These are phyloP conservation scores for Leccinum ochraceum DNA, from an alignment of 768 basidiomycete genomes.

Conservation along the genomic window DNA sequence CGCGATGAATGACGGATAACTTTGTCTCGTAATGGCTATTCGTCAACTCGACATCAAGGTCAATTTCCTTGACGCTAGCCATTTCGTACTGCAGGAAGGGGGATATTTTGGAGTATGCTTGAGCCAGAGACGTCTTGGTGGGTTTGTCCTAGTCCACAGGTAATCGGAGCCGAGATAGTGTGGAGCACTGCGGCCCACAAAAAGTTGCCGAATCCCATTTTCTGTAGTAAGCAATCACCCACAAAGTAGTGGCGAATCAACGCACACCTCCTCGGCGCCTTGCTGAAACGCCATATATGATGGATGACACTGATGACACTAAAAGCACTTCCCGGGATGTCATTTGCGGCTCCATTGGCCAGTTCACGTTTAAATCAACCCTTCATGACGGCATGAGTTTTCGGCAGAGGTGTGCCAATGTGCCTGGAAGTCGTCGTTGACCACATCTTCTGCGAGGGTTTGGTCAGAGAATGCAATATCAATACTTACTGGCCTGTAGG, in stretches of 20 bases:
- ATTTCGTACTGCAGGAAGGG: conserved; percentile 6
- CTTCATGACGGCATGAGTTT: too few relatives aligned
- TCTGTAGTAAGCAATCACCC: background rate
- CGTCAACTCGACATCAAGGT: conserved; percentile 1
- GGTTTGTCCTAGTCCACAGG: conserved; percentile 1
- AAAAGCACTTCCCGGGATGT: too few relatives aligned
- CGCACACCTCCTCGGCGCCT: background rate
- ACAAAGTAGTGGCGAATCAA: too few relatives aligned
- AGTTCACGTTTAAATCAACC: too few relatives aligned
- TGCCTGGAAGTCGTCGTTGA: too few relatives aligned
- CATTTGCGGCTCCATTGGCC: too few relatives aligned
- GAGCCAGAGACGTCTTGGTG: background rate
- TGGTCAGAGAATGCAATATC: background rate
- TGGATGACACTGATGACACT: too few relatives aligned
- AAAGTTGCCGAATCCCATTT: background rate
- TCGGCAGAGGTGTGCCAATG: too few relatives aligned
- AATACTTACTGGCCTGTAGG: too few relatives aligned
- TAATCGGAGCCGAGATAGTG: background rate
- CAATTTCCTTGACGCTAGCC: conserved; percentile 1
- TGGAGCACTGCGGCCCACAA: background rate
- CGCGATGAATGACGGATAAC: conserved; percentile 13
- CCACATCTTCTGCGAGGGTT: background rate
- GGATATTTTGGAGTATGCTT: background rate
- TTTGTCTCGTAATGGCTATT: conserved; percentile 5
- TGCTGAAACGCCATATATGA: background rate